Base-by-base conservation (phyloP, 1,139 yeast species). In the Yamadazyma buinensis region DNA sequence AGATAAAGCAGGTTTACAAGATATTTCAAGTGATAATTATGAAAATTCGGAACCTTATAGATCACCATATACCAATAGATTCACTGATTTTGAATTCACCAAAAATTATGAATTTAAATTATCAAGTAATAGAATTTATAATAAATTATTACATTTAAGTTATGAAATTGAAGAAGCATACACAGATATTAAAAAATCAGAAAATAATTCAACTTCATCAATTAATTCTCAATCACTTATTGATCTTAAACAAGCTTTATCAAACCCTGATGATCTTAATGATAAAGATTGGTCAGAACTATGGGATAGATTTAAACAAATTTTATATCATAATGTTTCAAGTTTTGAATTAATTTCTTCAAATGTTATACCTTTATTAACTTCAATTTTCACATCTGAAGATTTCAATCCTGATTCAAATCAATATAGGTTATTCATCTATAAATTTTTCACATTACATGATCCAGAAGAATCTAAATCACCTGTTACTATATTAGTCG, bases 291-390 rank as follows among this genome's bases (percentile, higher is more conserved):
- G 85, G 83, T 29, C 43, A 4, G 37, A 41, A 2, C 23, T 72
- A 4, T 80, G 88, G 87, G 42, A 40, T 2, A 51, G 54, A 20
- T 57, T 83, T 21, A 59, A 63, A 15, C 44, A 57, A 3, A 49
- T 60, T 1, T 52, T 65, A 8, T 44, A 47, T 2, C 41, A 43
- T 7, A 39, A 43, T 5, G 48, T 84, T 5, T 84, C 95, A 0
- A 81, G 94, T 42, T 86, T 81, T 60, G 95, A 87, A 52, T 61
- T 88, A 28, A 67, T 80, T 10, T 72, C 84, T 3, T 83, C 90
- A 1, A 90, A 90, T 0, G 56, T 85, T 6, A 67, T 84, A 15
- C 67, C 65, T 7, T 51, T 67, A 0, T 55, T 87, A 26, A 56
- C 75, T 1, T 40, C 49, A 1, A 43, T 74, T 5, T 70, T 83